Evolutionary conservation across 2,329 filamentous ascomycete genomes (phyloP).

Genomic region (Paraconiothyrium sp.): DNA sequence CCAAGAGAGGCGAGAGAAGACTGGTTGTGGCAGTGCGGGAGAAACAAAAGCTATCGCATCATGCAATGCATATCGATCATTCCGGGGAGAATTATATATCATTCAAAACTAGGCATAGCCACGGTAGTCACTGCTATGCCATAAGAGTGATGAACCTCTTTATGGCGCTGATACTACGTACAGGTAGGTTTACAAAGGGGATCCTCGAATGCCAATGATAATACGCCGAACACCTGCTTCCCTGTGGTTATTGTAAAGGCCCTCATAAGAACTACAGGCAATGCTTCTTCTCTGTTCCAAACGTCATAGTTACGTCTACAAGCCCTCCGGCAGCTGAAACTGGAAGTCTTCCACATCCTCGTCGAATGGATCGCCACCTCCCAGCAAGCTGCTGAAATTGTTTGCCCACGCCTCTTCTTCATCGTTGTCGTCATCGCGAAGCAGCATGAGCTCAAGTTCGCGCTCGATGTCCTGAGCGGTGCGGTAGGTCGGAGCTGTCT

Average conservation of each 20-base stretch:
- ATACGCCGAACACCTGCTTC: slow-evolving; percentile 12
- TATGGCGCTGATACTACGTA: background rate
- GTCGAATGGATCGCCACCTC: slow-evolving; percentile 33
- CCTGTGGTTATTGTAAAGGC: slow-evolving; percentile 7
- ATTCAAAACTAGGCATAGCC: background rate
- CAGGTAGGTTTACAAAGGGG: slow-evolving; percentile 16
- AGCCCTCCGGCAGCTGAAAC: slow-evolving; percentile 41
- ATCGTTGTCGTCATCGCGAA: slow-evolving; percentile 35
- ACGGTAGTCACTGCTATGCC: background rate
- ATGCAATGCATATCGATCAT: slow-evolving; percentile 4
- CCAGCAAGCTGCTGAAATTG: slow-evolving; percentile 39
- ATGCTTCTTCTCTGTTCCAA: background rate
- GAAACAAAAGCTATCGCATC: background rate
- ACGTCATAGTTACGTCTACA: slow-evolving; percentile 25
- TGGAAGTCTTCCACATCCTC: slow-evolving; percentile 45
- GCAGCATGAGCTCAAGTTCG: slow-evolving; percentile 41
- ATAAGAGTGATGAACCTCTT: background rate
- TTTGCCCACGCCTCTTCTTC: slow-evolving; percentile 44
- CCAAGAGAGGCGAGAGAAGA: background rate
- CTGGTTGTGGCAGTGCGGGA: background rate
- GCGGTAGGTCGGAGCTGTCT: slow-evolving; percentile 33
- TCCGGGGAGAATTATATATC: background rate
- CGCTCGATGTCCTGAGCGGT: slow-evolving; percentile 48
- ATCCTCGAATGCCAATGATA: slow-evolving; percentile 21
- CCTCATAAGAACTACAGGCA: background rate